phyloP scores from a whole-genome alignment of 768 basidiomycete genomes.

The Podaxis sp. region DNA sequence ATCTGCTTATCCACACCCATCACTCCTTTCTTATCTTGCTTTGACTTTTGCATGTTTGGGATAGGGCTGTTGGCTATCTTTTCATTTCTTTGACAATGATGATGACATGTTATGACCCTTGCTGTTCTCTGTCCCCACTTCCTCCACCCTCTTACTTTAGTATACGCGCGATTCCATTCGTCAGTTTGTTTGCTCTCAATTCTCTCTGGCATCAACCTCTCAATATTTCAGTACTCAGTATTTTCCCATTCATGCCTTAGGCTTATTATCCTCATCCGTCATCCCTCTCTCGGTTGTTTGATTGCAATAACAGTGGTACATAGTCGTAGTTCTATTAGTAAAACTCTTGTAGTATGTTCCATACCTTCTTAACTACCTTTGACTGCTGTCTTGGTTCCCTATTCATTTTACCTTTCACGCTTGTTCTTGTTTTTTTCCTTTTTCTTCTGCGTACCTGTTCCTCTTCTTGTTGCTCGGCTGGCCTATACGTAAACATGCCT shows the following conservation, averaged over 20 bases:
- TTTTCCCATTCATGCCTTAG: neutral
- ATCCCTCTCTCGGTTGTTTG: conserved; percentile 11
- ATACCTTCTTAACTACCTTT: conserved; percentile 16
- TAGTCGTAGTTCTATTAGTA: conserved; percentile 9
- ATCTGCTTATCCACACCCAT: conserved; percentile 13
- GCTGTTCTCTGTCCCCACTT: conserved; percentile 6
- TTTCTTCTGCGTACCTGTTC: conserved; percentile 16
- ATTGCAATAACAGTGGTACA: conserved; percentile 11
- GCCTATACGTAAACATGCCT: neutral
- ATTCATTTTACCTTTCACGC: conserved; percentile 1
- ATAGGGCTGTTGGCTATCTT: neutral
- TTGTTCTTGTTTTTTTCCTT: conserved; percentile 18
- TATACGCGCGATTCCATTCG: conserved; percentile 5
- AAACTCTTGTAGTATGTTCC: conserved; percentile 10
- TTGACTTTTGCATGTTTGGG: conserved; percentile 10
- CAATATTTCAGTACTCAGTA: conserved; percentile 1
- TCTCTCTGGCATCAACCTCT: conserved; percentile 2
- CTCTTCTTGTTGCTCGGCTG: conserved; percentile 10
- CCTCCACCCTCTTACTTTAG: neutral
- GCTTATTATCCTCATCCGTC: neutral
- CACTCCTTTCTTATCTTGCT: conserved; percentile 13
- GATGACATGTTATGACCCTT: conserved; percentile 9
- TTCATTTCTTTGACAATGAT: conserved; percentile 16
- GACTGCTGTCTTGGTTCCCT: conserved; percentile 13
- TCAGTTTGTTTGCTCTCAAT: conserved; percentile 11